phyloP scores from a whole-genome alignment of 1,139 yeast species.

The Kodamaea alishanica region DNA sequence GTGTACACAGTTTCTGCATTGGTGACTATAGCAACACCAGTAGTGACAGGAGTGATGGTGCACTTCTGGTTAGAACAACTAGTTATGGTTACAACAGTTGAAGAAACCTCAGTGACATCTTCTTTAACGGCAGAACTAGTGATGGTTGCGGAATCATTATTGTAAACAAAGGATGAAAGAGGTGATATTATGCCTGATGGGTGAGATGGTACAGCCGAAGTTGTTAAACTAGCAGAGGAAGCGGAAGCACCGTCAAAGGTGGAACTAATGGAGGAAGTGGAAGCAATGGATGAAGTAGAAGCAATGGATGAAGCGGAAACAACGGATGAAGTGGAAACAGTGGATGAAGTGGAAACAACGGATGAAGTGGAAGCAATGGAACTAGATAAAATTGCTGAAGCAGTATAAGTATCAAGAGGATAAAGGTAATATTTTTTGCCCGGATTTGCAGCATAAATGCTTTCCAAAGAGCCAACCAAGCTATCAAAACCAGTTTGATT shows the following conservation, averaged over 20 bases:
- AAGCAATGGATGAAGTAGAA: conserved; percentile 9
- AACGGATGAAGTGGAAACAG: conserved; percentile 4
- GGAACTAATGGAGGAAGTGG: conserved; percentile 1
- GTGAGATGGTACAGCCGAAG: conserved; percentile 5
- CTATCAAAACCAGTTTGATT: conserved; percentile 14
- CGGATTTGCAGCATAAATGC: conserved; percentile 5
- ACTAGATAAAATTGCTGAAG: conserved; percentile 8
- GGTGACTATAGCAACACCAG: conserved; percentile 40
- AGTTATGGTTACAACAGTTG: conserved; percentile 31
- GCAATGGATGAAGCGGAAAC: conserved; percentile 5
- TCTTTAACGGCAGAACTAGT: conserved; percentile 10
- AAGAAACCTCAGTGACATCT: conserved; percentile 17
- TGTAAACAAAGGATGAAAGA: neutral
- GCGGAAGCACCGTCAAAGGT: conserved; percentile 15
- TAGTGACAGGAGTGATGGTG: conserved; percentile 27
- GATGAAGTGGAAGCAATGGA: conserved; percentile 5
- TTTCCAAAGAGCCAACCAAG: conserved; percentile 11
- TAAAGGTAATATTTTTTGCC: conserved; percentile 9
- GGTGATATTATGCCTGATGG: no score
- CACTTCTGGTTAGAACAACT: conserved; percentile 31
- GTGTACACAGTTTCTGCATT: conserved; percentile 7
- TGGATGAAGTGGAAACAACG: conserved; percentile 8
- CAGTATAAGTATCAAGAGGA: conserved; percentile 3
- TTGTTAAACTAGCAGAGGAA: neutral
- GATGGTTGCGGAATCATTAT: neutral